Evolutionary conservation across 2,329 filamentous ascomycete genomes (phyloP), one percentile per base, ranked within the genome.

Genomic region (Colletotrichum godetiae): DNA sequence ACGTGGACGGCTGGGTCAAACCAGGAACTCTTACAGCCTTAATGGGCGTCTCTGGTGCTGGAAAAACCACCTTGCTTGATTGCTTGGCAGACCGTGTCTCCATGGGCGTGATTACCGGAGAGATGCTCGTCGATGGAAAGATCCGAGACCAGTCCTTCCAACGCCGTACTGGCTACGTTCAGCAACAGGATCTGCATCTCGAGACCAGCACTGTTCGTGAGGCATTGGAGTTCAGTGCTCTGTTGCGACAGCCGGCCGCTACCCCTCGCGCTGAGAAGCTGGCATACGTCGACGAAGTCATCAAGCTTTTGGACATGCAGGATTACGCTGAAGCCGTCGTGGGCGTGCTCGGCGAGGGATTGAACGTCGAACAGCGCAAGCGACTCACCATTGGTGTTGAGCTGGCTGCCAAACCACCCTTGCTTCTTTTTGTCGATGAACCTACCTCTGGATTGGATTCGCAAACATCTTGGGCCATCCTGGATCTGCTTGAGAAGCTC

Each of bases 361-460:
- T 81, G 3, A 81, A 90, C 74, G 81, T 84, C 0, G 84, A 86
- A 71, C 84, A 86, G 70, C 77, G 84, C 10, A 86, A 86, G 60
- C 88, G 92, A 75, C 85, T 95, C 10, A 95, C 93, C 0, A 95
- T 95, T 72, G 93, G 92, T 78, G 93, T 95, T 2, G 93, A 95
- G 79, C 84, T 95, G 4, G 93, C 92, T 24, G 93, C 93, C 1
- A 93, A 92, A 78, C 93, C 93, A 0, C 88, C 92, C 52, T 83
- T 95, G 2, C 87, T 95, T 60, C 87, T 95, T 22, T 95, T 95
- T 85, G 86, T 95, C 24, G 93, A 95, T 77, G 93, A 95, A 77
- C 93, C 93, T 1, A 95, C 93, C 5, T 94, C 92, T 5, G 93
- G 93, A 79, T 86, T 95, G 15, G 93, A 95, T 80, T 91, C 88